Conservation (phyloP, 176 grass and related monocot genomes). For the Zea mays region DNA sequence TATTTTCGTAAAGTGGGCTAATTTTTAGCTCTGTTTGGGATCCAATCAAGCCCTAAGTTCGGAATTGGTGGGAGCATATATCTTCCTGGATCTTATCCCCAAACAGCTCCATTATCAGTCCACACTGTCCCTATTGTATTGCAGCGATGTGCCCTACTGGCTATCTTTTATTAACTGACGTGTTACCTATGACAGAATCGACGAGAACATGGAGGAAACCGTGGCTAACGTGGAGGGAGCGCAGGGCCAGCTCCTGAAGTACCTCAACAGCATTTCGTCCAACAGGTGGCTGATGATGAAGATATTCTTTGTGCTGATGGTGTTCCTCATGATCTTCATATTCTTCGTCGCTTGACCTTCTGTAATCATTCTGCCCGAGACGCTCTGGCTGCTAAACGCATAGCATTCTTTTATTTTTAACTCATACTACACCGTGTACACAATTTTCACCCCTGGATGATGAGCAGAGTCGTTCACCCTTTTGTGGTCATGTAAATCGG, state of each 20-base stretch:
- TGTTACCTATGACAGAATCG: constrained; percentile 59
- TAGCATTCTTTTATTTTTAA: constrained; percentile 53
- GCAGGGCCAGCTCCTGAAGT: constrained; percentile 80
- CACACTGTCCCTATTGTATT: not conserved
- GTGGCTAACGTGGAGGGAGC: constrained; percentile 81
- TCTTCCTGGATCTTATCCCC: not conserved
- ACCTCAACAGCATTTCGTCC: constrained; percentile 88
- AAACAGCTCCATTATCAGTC: not conserved
- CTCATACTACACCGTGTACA: constrained; percentile 48
- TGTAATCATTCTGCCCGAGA: not conserved
- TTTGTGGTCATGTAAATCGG: constrained; percentile 52
- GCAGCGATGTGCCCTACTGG: not conserved
- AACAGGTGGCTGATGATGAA: constrained; percentile 99
- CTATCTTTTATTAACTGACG: not conserved
- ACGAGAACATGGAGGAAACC: constrained; percentile 94
- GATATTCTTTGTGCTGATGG: constrained; percentile 98
- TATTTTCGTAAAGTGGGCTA: no score
- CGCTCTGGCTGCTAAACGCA: not conserved
- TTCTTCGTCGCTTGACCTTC: constrained; percentile 86
- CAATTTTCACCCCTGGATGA: constrained; percentile 47
- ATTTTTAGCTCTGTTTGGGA: no score
- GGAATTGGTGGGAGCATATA: not conserved
- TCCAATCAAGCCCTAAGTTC: not conserved
- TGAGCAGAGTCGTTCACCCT: constrained; percentile 28
- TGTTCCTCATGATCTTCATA: constrained; percentile 98